Percentiles rank a stretch among this genome's conserved stretches.
Conservation (phyloP, 1,139 yeast species). For the Debaryomycetaceae sp. region DNA sequence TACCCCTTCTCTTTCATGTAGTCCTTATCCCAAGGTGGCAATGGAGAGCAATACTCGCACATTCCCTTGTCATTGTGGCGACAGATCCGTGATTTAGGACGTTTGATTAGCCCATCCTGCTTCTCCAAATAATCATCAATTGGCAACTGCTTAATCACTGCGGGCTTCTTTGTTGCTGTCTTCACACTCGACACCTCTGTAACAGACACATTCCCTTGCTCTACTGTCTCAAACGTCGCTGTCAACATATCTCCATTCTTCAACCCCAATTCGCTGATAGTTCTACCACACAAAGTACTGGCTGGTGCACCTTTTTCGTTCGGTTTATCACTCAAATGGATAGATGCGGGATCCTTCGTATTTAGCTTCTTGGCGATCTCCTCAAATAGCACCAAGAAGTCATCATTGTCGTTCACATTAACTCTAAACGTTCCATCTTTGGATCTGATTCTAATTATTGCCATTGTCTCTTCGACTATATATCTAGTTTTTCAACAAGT, state of each 20-base stretch:
- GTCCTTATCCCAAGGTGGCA: constrained; percentile 89
- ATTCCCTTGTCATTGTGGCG: constrained; percentile 90
- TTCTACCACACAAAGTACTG: constrained; percentile 37
- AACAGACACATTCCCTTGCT: constrained; percentile 1
- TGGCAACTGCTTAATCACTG: constrained; percentile 40
- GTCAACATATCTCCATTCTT: constrained; percentile 84
- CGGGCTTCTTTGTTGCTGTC: constrained; percentile 3
- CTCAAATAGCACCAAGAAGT: constrained; percentile 48
- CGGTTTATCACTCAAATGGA: constrained; percentile 46
- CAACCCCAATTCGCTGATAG: constrained; percentile 53
- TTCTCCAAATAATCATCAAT: constrained; percentile 70
- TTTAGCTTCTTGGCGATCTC: constrained; percentile 37
- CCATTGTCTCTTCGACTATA: constrained; percentile 1
- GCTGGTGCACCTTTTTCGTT: constrained; percentile 46
- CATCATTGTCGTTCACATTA: constrained; percentile 43
- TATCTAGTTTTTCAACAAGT: too few relatives aligned
- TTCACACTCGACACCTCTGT: not conserved
- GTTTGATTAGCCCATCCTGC: constrained; percentile 67
- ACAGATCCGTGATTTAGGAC: constrained; percentile 65
- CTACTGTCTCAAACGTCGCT: constrained; percentile 42
- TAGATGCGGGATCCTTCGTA: constrained; percentile 25
- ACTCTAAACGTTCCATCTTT: constrained; percentile 81
- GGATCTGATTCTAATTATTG: constrained; percentile 68
- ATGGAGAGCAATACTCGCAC: constrained; percentile 96
- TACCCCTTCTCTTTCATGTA: constrained; percentile 74